A percentile compares a stretch with the other conserved stretches of the same genome.
Conservation (phyloP, 129 eudicot species). For the Heracleum sosnowskyi region DNA sequence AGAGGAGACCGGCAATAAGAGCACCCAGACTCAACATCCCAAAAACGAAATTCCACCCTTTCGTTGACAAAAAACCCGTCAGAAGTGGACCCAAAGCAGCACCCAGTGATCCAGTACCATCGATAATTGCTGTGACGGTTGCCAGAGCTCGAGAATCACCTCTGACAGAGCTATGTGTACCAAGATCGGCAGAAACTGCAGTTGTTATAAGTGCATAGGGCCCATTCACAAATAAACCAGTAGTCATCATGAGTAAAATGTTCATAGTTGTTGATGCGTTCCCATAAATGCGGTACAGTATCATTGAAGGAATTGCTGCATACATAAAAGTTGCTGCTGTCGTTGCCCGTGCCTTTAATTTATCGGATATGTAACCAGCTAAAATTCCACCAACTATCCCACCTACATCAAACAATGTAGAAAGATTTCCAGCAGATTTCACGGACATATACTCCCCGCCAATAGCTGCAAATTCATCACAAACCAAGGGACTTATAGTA, state of each 20-base stretch:
- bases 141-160: constrained; percentile 90
- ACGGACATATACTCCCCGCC: constrained; percentile 81
- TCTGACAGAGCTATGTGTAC: constrained; percentile 76
- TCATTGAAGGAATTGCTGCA: constrained; percentile 68
- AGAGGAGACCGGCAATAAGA: constrained; percentile 66
- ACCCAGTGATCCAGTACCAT: constrained; percentile 92
- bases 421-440: constrained; percentile 88
- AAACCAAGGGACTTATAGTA: background rate
- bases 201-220: constrained; percentile 96
- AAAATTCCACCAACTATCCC: constrained; percentile 88
- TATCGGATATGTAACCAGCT: constrained; percentile 89
- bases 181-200: constrained; percentile 95
- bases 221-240: constrained; percentile 90
- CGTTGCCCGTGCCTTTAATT: constrained; percentile 70
- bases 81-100: constrained; percentile 91
- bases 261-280: constrained; percentile 47
- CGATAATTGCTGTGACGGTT: constrained; percentile 92
- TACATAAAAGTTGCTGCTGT: constrained; percentile 83
- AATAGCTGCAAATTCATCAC: constrained; percentile 44
- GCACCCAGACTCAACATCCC: constrained; percentile 69
- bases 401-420: constrained; percentile 88
- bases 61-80: constrained; percentile 73
- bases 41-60: constrained; percentile 86
- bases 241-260: constrained; percentile 60
- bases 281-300: constrained; percentile 67